Base-by-base conservation (phyloP, 2,329 filamentous ascomycete species). In the Ascochyta fabae region DNA sequence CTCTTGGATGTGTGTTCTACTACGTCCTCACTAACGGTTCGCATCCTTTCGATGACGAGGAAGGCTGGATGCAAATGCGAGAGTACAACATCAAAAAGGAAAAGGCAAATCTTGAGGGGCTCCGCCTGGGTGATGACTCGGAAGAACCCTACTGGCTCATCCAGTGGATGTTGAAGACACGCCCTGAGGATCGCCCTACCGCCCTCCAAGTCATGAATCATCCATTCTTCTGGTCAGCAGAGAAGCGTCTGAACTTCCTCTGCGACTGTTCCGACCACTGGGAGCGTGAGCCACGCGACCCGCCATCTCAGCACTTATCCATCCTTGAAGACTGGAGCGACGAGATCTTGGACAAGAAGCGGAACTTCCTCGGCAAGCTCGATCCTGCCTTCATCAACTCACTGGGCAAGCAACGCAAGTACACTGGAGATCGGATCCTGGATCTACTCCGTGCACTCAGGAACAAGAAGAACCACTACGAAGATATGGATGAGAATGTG, bases 381-480 rank as follows among this genome's bases (percentile, higher is more conserved):
- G 91, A 93, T 8, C 85, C 86, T 49, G 87, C 89, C 29, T 98
- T 98, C 73, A 88, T 96, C 58, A 91, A 96, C 35, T 94, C 89
- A 2, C 83, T 98, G 6, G 93, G 92, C 55, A 96, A 96, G 78
- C 94, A 98, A 77, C 86, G 94, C 69, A 97, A 96, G 77, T 99
- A 99, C 77, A 95, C 90, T 0, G 93, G 93, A 0, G 84, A 86
- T 1, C 85, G 87, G 42, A 84, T 99, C 71, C 78, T 99, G 50
- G 95, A 99, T 76, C 81, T 99, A 22, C 79, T 99, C 19, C 85
- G 95, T 1, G 95, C 94, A 1, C 80, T 99, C 52, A 84, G 95
- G 23, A 99, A 99, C 78, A 99, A 99, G 84, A 91, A 90, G 68
- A 96, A 98, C 62, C 95, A 99, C 72, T 99, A 97, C 73, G 93